phyloP scores from a whole-genome alignment of 192 early-diverging fungal species.

The Coemansia sp. region DNA sequence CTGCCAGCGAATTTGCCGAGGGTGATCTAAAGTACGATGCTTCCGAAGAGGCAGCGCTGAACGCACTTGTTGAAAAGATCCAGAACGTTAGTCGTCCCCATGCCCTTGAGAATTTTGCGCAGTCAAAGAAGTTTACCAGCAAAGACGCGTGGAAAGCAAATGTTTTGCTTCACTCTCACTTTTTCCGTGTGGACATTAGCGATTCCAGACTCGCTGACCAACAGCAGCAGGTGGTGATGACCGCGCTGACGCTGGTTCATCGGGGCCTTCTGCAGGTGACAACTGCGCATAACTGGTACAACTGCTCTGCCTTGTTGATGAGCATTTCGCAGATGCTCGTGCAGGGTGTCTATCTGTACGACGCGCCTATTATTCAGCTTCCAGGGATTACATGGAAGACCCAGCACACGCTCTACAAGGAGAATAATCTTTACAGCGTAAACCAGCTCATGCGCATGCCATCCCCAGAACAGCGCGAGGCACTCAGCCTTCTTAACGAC shows the following conservation, averaged over 20 bases:
- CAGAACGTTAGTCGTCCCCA: slow-evolving; percentile 39
- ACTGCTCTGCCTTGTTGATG: slow-evolving; percentile 68
- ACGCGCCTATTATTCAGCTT: slow-evolving; percentile 82
- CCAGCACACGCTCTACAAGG: slow-evolving; percentile 64
- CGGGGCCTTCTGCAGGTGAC: slow-evolving; percentile 88
- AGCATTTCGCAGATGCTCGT: slow-evolving; percentile 86
- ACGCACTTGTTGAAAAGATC: slow-evolving; percentile 46
- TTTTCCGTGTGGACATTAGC: slow-evolving; percentile 70
- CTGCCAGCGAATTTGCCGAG: slow-evolving; percentile 70
- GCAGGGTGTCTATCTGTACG: slow-evolving; percentile 82
- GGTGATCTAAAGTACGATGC: slow-evolving; percentile 49
- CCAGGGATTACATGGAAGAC: slow-evolving; percentile 74
- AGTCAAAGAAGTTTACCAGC: slow-evolving; percentile 50
- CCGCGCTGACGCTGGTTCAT: slow-evolving; percentile 72
- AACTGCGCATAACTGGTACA: slow-evolving; percentile 82
- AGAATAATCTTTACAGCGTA: slow-evolving; percentile 55
- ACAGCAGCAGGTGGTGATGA: slow-evolving; percentile 74
- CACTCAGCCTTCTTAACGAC: slow-evolving; percentile 59
- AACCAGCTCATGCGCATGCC: slow-evolving; percentile 69
- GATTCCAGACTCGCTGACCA: slow-evolving; percentile 52
- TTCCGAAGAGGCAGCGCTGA: slow-evolving; percentile 52
- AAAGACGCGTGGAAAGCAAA: slow-evolving; percentile 65
- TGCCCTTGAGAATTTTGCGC: slow-evolving; percentile 42
- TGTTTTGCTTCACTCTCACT: slow-evolving; percentile 81
- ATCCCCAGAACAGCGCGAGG: slow-evolving; percentile 61